A percentile compares a stretch with the other conserved stretches of the same genome.
phyloP scores from a whole-genome alignment of 495 filamentous ascomycete species.

The Podospora tetraspora region DNA sequence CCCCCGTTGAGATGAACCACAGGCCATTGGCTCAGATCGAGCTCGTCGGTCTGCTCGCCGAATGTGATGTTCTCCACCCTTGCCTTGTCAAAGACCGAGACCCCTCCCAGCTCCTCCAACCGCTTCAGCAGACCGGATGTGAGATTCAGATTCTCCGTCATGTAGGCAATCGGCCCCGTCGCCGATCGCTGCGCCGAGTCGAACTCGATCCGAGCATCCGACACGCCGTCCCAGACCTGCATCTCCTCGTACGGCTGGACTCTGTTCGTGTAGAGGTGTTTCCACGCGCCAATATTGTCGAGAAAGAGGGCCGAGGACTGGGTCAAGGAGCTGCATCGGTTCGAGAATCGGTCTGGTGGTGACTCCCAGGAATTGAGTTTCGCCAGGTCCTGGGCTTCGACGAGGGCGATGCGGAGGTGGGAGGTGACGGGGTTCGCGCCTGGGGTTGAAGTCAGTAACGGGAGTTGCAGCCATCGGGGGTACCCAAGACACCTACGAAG shows the following conservation, averaged over 20 bases:
- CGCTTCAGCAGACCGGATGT: conserved; percentile 67
- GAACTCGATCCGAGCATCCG: conserved; percentile 81
- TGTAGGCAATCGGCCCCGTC: conserved; percentile 68
- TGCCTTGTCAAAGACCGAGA: conserved; percentile 67
- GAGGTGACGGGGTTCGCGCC: conserved; percentile 67
- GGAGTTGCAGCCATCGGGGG: not conserved
- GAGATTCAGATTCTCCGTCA: conserved; percentile 92
- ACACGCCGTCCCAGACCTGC: conserved; percentile 94
- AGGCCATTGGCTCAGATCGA: conserved; percentile 83
- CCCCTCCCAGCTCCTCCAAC: conserved; percentile 60
- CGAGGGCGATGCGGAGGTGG: conserved; percentile 74
- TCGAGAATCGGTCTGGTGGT: conserved; percentile 70
- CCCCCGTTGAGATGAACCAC: conserved; percentile 62
- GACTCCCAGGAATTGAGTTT: conserved; percentile 60
- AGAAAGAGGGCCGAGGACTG: conserved; percentile 71
- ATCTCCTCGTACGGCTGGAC: conserved; percentile 87
- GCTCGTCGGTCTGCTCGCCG: conserved; percentile 60
- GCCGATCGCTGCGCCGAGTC: conserved; percentile 57
- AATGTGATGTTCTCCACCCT: conserved; percentile 71
- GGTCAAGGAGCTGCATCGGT: conserved; percentile 91
- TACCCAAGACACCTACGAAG: conserved; percentile 54
- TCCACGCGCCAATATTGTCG: conserved; percentile 78
- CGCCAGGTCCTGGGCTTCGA: conserved; percentile 80
- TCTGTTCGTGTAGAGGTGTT: conserved; percentile 61
- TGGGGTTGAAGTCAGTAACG: conserved; percentile 12